Evolutionary conservation across 257 asterid species (phyloP).

Genomic region (Datura wrightii): DNA sequence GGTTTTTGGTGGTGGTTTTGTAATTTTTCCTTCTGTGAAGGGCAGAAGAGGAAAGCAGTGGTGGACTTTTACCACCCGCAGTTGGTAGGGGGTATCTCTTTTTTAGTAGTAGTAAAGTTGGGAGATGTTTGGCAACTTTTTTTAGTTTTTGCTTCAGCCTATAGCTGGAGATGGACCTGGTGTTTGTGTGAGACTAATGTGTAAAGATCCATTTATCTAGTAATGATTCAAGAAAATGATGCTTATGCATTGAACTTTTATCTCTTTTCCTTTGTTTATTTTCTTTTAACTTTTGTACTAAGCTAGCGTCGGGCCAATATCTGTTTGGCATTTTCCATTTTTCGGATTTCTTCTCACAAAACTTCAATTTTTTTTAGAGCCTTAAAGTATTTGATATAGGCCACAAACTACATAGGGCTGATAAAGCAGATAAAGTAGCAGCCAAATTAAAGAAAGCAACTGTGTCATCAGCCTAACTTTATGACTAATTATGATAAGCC

Average conservation of each 20-base stretch:
- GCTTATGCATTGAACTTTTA: slow-evolving; percentile 28
- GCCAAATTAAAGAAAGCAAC: neutral
- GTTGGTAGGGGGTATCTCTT: neutral
- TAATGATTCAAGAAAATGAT: slow-evolving; percentile 42
- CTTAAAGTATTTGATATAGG: neutral
- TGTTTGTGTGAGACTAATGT: slow-evolving; percentile 37
- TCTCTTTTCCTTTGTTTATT: neutral
- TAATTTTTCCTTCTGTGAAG: slow-evolving; percentile 20
- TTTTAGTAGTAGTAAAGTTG: neutral
- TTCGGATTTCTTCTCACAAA: too few relatives aligned
- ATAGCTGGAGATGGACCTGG: slow-evolving; percentile 30
- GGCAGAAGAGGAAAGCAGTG: slow-evolving; percentile 44
- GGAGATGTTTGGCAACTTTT: neutral
- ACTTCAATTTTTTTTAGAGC: too few relatives aligned
- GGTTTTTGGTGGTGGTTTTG: neutral
- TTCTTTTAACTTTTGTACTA: neutral
- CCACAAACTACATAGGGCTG: neutral
- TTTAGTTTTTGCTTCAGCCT: slow-evolving; percentile 33
- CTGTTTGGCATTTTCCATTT: too few relatives aligned
- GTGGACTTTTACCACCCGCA: slow-evolving; percentile 60
- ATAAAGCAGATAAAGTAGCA: neutral
- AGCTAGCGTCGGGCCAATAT: neutral
- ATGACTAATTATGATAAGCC: neutral
- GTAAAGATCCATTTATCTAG: slow-evolving; percentile 43
- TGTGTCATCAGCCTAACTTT: neutral